A percentile compares a stretch with the other conserved stretches of the same genome.
These are phyloP conservation scores for Hymenotorrendiella dingleyae DNA, from an alignment of 2,329 filamentous ascomycete genomes.

Conservation along the genomic window DNA sequence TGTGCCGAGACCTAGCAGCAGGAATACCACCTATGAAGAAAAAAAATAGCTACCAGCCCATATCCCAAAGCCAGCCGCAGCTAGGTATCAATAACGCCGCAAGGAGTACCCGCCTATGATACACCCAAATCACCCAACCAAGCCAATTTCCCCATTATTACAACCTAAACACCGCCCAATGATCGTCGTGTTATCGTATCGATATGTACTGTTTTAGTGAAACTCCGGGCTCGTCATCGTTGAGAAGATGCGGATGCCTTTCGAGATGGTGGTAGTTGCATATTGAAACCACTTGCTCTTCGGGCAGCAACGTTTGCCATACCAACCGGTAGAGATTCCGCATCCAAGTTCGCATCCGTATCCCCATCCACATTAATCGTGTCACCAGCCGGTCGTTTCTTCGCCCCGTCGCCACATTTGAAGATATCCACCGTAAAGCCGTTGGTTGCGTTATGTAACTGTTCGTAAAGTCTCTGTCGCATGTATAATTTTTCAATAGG, in stretches of 20 bases:
- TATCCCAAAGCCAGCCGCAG: too few species aligned
- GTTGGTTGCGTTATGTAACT: slow-evolving; percentile 61
- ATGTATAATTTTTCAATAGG: slow-evolving; percentile 60
- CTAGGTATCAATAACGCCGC: too few species aligned
- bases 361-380: slow-evolving; percentile 38
- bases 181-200: too few species aligned
- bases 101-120: too few species aligned
- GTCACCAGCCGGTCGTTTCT: slow-evolving; percentile 47
- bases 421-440: slow-evolving; percentile 61
- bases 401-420: slow-evolving; percentile 48
- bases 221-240: too few species aligned
- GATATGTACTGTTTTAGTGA: too few species aligned
- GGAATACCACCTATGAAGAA: too few species aligned
- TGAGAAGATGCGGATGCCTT: background rate
- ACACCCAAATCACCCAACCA: too few species aligned
- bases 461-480: slow-evolving; percentile 56
- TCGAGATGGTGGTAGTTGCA: slow-evolving; percentile 14
- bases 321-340: slow-evolving; percentile 37
- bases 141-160: too few species aligned
- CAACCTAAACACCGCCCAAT: too few species aligned
- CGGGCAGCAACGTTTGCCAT: slow-evolving; percentile 14
- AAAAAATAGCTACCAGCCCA: too few species aligned
- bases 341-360: slow-evolving; percentile 54
- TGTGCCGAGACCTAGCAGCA: too few species aligned
- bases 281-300: slow-evolving; percentile 18